A percentile compares a stretch with the other conserved stretches of the same genome.
These are phyloP conservation scores for Ascochyta koolunga DNA, from an alignment of 2,329 filamentous ascomycete species.

Conservation along the genomic window DNA sequence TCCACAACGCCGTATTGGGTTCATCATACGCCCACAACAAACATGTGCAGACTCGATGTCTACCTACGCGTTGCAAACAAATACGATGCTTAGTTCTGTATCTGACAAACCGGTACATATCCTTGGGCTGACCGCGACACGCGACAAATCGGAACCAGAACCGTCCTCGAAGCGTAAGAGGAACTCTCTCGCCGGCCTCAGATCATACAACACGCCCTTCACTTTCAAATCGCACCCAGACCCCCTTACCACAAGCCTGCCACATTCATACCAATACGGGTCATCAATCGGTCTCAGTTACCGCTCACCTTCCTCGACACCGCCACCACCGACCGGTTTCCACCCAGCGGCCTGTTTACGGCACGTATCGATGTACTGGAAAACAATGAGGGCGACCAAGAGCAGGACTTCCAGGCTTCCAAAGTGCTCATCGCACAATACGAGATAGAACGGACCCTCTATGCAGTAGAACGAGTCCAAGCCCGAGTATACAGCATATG, in stretches of 20 bases:
- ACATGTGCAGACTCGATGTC: conserved; percentile 39
- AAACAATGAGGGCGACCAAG: conserved; percentile 12
- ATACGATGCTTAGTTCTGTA: conserved; percentile 35
- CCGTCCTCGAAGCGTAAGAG: conserved; percentile 41
- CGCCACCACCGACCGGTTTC: conserved; percentile 26
- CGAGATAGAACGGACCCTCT: conserved; percentile 69
- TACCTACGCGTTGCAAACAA: conserved; percentile 37
- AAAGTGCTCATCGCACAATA: conserved; percentile 45
- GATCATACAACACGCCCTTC: conserved; percentile 35
- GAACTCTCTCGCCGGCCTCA: conserved; percentile 39
- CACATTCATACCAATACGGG: conserved; percentile 42
- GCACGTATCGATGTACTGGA: conserved; percentile 44
- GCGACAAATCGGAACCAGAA: conserved; percentile 31
- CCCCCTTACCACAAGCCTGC: conserved; percentile 36
- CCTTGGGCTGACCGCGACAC: conserved; percentile 32
- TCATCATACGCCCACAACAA: conserved; percentile 14
- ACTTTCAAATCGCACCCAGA: conserved; percentile 40
- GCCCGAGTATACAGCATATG: conserved; percentile 70
- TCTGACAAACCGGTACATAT: conserved; percentile 29
- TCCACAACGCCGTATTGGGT: neutral
- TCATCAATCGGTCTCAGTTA: conserved; percentile 45
- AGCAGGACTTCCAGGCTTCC: conserved; percentile 6
- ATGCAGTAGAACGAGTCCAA: conserved; percentile 75
- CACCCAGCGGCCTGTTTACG: conserved; percentile 42
- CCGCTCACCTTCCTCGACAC: conserved; percentile 48